A percentile compares a stretch with the other conserved stretches of the same genome.
These are phyloP conservation scores for Ogataea siamensis DNA, from an alignment of 805 yeast genomes.

Conservation along the genomic window DNA sequence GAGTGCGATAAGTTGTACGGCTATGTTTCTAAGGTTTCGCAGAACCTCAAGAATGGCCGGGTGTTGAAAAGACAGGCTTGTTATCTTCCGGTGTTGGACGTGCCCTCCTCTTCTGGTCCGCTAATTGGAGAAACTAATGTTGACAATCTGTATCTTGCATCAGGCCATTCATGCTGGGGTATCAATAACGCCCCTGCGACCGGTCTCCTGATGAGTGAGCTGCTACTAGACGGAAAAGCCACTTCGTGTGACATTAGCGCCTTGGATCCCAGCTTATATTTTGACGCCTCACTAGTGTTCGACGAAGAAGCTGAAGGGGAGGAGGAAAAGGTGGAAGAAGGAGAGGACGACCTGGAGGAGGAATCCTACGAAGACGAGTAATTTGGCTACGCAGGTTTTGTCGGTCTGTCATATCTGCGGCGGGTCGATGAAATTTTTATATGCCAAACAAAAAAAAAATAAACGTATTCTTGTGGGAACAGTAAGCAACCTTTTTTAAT, in stretches of 20 bases:
- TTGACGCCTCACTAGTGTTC: constrained; percentile 58
- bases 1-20: constrained; percentile 85
- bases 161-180: constrained; percentile 99
- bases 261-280: constrained; percentile 81
- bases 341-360: constrained; percentile 8
- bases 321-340: constrained; percentile 23
- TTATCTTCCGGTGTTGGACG: constrained; percentile 90
- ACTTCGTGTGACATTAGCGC: constrained; percentile 75
- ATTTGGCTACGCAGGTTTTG: constrained; percentile 1
- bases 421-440: constrained; percentile 7
- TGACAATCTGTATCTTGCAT: constrained; percentile 69
- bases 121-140: constrained; percentile 92
- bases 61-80: constrained; percentile 88
- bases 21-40: constrained; percentile 74
- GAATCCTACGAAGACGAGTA: constrained; percentile 9
- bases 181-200: constrained; percentile 97
- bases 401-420: constrained; percentile 2
- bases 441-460: constrained; percentile 6
- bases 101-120: constrained; percentile 91
- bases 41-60: constrained; percentile 68
- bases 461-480: constrained; percentile 7
- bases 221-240: constrained; percentile 79
- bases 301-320: constrained; percentile 33
- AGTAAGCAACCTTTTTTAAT: constrained; percentile 2
- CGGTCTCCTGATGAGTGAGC: constrained; percentile 88